Evolutionary conservation across 768 basidiomycete genomes (phyloP).

Genomic region (Mycena floridula): DNA sequence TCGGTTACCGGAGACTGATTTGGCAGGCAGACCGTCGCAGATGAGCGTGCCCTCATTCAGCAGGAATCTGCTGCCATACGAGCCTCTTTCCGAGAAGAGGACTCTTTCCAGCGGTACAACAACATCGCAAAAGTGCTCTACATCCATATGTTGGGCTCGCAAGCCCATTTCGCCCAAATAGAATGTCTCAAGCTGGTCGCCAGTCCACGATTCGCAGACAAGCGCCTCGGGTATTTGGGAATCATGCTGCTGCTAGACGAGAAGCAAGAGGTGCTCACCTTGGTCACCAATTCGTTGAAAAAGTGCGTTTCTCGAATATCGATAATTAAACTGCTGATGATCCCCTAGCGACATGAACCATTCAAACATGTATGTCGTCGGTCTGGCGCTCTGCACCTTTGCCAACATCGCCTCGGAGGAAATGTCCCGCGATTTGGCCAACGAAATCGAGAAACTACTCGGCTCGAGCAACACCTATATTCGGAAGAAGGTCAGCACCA

Average conservation of each 20-base stretch:
- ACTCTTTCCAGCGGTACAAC: constrained; percentile 91
- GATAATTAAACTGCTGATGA: constrained; percentile 6
- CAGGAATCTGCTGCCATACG: constrained; percentile 97
- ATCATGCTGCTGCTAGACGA: constrained; percentile 98
- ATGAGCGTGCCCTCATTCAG: constrained; percentile 94
- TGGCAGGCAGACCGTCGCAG: constrained; percentile 78
- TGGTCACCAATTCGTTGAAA: constrained; percentile 97
- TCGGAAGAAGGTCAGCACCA: constrained; percentile 82
- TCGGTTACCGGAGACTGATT: constrained; percentile 17
- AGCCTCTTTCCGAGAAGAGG: constrained; percentile 95
- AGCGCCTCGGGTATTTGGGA: constrained; percentile 91
- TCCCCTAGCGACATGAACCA: constrained; percentile 92
- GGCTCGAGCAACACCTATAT: constrained; percentile 99
- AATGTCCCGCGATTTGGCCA: constrained; percentile 97
- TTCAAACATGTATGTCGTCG: constrained; percentile 98
- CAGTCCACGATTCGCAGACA: constrained; percentile 93
- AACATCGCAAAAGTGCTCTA: constrained; percentile 98
- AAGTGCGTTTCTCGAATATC: constrained; percentile 52
- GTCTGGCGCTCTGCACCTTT: constrained; percentile 94
- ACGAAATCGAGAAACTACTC: constrained; percentile 95
- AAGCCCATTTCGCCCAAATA: constrained; percentile 98
- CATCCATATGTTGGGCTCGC: constrained; percentile 98
- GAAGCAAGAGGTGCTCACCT: constrained; percentile 93
- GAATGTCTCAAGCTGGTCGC: constrained; percentile 94
- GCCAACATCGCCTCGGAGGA: constrained; percentile 99